Percentiles rank a stretch among this genome's conserved stretches.
phyloP scores from a whole-genome alignment of 768 basidiomycete genomes.

The Exsudoporus frostii region DNA sequence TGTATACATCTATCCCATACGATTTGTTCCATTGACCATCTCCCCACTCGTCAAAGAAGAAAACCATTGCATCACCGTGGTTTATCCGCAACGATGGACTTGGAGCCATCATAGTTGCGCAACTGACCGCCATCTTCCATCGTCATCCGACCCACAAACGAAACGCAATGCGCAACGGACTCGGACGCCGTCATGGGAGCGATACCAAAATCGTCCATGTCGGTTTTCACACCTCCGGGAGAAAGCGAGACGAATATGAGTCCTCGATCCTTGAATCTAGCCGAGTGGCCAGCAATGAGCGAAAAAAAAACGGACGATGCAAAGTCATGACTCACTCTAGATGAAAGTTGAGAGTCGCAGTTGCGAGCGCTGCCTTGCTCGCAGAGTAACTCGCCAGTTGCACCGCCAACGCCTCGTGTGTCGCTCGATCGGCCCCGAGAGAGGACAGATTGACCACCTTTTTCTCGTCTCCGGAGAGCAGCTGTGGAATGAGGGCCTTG shows the following conservation, averaged over 20 bases:
- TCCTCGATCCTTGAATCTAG: slow-evolving; percentile 1
- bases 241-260: slow-evolving; percentile 5
- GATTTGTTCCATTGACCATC: not conserved
- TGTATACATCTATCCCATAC: not conserved
- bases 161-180: slow-evolving; percentile 1
- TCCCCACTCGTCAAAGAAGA: not conserved
- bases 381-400: slow-evolving; percentile 7
- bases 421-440: slow-evolving; percentile 4
- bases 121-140: slow-evolving; percentile 2
- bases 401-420: not conserved
- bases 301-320: not conserved
- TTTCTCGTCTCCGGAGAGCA: not conserved
- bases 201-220: slow-evolving; percentile 7
- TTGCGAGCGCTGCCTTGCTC: slow-evolving; percentile 4
- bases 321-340: not conserved
- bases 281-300: not conserved
- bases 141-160: slow-evolving; percentile 3
- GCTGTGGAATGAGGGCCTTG: slow-evolving; percentile 3
- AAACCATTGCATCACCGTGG: not conserved
- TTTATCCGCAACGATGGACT: slow-evolving; percentile 3
- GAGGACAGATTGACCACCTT: slow-evolving; percentile 4
- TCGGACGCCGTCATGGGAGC: slow-evolving; percentile 2
- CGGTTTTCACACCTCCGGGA: slow-evolving; percentile 3
- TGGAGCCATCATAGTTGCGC: slow-evolving; percentile 4
- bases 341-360: slow-evolving; percentile 6